A percentile compares a stretch with the other conserved stretches of the same genome.
phyloP scores from a whole-genome alignment of 192 early-diverging fungal species.

The Funneliformis geosporum region DNA sequence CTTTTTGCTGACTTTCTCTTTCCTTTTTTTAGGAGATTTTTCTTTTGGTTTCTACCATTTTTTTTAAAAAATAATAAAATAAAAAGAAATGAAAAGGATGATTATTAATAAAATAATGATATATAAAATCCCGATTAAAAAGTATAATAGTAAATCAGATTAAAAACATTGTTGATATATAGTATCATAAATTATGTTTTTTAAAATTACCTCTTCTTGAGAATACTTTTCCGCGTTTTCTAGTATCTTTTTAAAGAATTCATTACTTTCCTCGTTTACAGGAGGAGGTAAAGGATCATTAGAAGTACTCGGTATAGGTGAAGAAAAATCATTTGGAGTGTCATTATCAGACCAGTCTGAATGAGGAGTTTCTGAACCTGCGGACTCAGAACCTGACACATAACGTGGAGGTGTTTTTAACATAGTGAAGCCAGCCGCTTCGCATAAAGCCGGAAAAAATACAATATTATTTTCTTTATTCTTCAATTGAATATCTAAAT shows the following conservation, averaged over 20 bases:
- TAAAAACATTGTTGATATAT: no score
- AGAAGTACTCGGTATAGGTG: neutral
- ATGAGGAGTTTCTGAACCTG: conserved; percentile 9
- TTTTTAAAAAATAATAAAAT: neutral
- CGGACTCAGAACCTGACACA: neutral
- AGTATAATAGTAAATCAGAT: no score
- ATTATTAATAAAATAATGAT: no score
- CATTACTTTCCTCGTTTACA: neutral
- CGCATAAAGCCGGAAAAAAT: neutral
- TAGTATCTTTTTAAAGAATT: conserved; percentile 4
- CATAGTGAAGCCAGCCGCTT: neutral
- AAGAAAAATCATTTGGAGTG: neutral
- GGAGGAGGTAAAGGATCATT: neutral
- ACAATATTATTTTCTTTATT: conserved; percentile 2
- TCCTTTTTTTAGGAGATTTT: neutral
- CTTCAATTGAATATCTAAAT: neutral
- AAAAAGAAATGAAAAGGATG: no score
- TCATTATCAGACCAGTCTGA: conserved; percentile 10
- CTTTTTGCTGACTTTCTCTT: conserved; percentile 11
- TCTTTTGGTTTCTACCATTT: neutral
- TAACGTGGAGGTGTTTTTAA: conserved; percentile 16
- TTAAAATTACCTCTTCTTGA: neutral
- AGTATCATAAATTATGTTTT: no score
- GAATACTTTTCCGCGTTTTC: conserved; percentile 18
- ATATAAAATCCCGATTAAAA: no score